These are phyloP conservation scores for Leishmania turanica DNA, from an alignment of 208 protist species.

Conservation along the genomic window DNA sequence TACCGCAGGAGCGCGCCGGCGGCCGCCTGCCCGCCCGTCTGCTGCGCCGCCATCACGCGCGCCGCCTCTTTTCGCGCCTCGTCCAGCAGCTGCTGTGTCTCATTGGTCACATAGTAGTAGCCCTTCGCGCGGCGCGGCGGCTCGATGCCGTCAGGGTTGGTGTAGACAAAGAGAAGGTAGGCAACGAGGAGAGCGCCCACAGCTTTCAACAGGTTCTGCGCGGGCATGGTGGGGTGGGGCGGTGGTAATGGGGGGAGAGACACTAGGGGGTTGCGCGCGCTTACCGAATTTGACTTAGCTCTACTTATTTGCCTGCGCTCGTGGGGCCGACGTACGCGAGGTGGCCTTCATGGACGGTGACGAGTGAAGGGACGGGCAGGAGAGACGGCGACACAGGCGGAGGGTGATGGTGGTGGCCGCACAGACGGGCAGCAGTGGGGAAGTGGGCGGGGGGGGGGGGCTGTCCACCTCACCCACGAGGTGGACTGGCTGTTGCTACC, in stretches of 20 bases:
- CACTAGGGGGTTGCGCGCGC: neutral
- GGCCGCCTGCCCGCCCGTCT: constrained; percentile 5
- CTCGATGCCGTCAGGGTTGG: constrained; percentile 21
- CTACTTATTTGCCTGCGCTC: neutral
- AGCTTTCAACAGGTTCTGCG: constrained; percentile 18
- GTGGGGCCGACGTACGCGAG: neutral
- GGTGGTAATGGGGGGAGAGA: neutral
- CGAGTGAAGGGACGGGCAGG: neutral
- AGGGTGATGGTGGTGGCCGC: neutral
- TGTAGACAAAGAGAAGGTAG: constrained; percentile 31
- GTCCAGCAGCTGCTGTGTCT: constrained; percentile 33
- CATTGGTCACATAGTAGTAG: constrained; percentile 32
- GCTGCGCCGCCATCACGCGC: constrained; percentile 19
- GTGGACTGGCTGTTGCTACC: neutral
- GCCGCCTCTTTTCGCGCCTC: constrained; percentile 32
- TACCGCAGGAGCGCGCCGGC: constrained; percentile 16
- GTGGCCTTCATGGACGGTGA: neutral
- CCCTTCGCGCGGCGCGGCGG: constrained; percentile 13
- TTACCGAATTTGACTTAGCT: neutral
- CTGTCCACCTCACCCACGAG: neutral
- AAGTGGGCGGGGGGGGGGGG: neutral
- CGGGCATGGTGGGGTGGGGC: constrained; percentile 2
- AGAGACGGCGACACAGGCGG: neutral
- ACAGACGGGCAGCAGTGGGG: neutral
- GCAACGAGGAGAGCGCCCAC: constrained; percentile 16